Conservation (phyloP, 129 eudicot genomes). For the Tagetes erecta region DNA sequence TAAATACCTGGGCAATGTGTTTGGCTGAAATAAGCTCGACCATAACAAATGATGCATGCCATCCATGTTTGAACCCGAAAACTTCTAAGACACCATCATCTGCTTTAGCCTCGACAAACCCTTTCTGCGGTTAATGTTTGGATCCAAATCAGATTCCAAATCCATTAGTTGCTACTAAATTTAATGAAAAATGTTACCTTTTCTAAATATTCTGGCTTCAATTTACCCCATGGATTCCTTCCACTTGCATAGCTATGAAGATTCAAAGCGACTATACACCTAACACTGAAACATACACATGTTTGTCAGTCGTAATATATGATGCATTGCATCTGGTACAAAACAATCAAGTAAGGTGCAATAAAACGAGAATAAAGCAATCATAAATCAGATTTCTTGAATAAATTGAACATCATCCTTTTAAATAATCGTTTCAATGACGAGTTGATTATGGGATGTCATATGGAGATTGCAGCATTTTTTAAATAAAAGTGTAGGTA, state of each 20-base stretch:
- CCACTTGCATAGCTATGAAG: constrained; percentile 97
- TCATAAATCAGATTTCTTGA: too few relatives aligned
- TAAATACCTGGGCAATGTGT: constrained; percentile 91
- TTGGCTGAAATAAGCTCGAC: constrained; percentile 89
- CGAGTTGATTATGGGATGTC: too few relatives aligned
- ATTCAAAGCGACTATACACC: constrained; percentile 86
- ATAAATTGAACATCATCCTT: too few relatives aligned
- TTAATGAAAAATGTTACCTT: constrained; percentile 52
- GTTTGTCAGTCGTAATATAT: not conserved
- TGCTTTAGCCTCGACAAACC: constrained; percentile 87
- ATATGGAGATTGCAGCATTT: not conserved
- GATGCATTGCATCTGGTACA: too few relatives aligned
- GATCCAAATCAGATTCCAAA: not conserved
- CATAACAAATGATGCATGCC: constrained; percentile 99
- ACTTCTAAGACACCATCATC: constrained; percentile 90
- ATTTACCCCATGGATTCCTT: constrained; percentile 92
- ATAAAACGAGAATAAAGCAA: not conserved
- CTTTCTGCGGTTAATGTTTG: constrained; percentile 53
- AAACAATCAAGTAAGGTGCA: too few relatives aligned
- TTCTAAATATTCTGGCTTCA: constrained; percentile 81
- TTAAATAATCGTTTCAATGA: too few relatives aligned
- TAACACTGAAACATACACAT: constrained; percentile 61
- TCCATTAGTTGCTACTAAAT: not conserved
- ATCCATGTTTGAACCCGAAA: constrained; percentile 96
- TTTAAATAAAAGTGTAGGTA: not conserved